Evolutionary conservation across 2,329 filamentous ascomycete species (phyloP), one percentile per base, ranked within the genome.

Genomic region (Calonectria pauciramosa): DNA sequence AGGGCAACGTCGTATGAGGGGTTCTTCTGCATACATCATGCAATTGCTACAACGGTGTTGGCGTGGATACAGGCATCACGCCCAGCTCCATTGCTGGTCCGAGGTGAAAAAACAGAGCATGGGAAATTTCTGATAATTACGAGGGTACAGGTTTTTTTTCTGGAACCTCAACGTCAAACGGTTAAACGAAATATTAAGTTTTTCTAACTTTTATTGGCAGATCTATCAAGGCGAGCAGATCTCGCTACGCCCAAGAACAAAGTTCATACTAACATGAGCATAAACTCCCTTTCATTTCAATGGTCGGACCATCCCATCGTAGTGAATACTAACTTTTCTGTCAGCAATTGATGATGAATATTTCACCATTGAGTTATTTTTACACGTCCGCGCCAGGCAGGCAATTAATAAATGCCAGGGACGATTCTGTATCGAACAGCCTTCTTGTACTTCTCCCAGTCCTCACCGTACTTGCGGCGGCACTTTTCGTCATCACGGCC

Each of bases 401-500:
- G 30, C 13, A 68, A 72, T 78, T 84, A 98, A 86, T 98, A 98
- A 23, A 98, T 87, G 44, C 94, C 94, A 8, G 96, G 96, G 51
- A 98, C 86, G 79, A 99, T 97, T 82, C 93, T 91, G 85, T 91
- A 98, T 74, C 90, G 92, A 56, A 98, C 96, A 82, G 93, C 90
- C 85, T 93, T 92, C 85, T 94, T 96, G 86, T 98, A 99, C 86
- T 92, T 91, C 76, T 96, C 92, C 96, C 96, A 99, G 83, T 98
- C 96, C 79, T 93, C 93, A 32, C 96, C 96, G 82, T 99, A 99
- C 89, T 99, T 99, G 82, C 91, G 91, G 76, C 91, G 89, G 85
- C 96, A 99, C 89, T 98, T 98, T 84, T 95, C 94, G 79, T 98
- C 96, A 79, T 99, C 96, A 68, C 96, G 91, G 73, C 92, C 88